Conservation (phyloP, 2,329 filamentous ascomycete genomes). For the Rhynchosporium graminicola region DNA sequence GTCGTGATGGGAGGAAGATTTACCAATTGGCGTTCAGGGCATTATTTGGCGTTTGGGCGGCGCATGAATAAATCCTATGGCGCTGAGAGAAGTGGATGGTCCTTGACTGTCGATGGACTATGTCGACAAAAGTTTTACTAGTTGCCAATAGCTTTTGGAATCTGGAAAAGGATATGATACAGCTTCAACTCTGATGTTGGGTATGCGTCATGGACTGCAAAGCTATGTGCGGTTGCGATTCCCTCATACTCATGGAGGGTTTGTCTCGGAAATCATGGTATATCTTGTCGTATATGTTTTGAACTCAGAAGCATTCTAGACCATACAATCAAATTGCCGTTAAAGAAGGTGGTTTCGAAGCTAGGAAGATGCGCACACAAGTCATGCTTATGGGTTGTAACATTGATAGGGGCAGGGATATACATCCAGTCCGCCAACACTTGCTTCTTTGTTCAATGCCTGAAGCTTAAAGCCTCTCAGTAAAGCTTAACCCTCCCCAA, state of each 20-base stretch:
- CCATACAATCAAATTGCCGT: too few species aligned
- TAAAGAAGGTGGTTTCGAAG: too few species aligned
- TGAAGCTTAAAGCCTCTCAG: neutral
- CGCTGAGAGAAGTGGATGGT: neutral
- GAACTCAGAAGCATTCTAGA: too few species aligned
- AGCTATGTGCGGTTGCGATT: too few species aligned
- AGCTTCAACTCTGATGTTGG: too few species aligned
- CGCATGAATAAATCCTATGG: neutral
- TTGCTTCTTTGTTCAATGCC: neutral
- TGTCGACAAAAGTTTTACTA: neutral
- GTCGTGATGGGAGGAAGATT: conserved; percentile 30
- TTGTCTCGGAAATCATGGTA: too few species aligned
- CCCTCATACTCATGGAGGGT: too few species aligned
- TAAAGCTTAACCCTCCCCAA: neutral
- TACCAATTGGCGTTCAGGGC: conserved; percentile 9
- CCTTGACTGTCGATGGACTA: neutral
- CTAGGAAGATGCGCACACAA: too few species aligned
- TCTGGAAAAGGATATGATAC: neutral
- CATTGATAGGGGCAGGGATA: neutral
- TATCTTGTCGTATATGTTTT: too few species aligned
- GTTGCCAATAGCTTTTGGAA: neutral
- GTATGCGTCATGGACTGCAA: too few species aligned
- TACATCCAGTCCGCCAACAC: neutral
- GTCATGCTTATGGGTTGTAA: too few species aligned
- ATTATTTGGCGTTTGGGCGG: conserved; percentile 26